A percentile compares a stretch with the other conserved stretches of the same genome.
Conservation (phyloP, 768 basidiomycete species). For the Tulasnella sp. region DNA sequence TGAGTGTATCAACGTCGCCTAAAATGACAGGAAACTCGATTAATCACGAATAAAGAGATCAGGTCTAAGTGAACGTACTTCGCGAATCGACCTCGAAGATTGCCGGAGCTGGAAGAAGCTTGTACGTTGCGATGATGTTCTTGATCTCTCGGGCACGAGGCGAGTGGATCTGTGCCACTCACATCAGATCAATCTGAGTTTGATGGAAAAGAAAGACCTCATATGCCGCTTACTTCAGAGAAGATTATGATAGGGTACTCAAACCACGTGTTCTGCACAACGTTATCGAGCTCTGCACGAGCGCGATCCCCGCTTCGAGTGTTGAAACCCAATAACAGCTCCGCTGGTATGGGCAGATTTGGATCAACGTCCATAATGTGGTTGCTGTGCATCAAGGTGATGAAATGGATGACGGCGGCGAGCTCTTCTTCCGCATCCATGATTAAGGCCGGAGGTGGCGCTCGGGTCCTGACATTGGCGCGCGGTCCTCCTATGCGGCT, state of each 20-base stretch:
- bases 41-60: neutral
- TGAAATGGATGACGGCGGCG: slow-evolving; percentile 61
- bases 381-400: slow-evolving; percentile 64
- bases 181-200: slow-evolving; percentile 2
- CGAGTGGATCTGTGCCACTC: slow-evolving; percentile 2
- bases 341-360: slow-evolving; percentile 54
- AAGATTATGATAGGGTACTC: slow-evolving; percentile 67
- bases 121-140: slow-evolving; percentile 40
- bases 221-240: slow-evolving; percentile 43
- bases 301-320: slow-evolving; percentile 39
- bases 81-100: slow-evolving; percentile 64
- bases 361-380: slow-evolving; percentile 63
- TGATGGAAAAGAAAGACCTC: slow-evolving; percentile 13
- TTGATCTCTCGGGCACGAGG: slow-evolving; percentile 34
- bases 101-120: slow-evolving; percentile 50
- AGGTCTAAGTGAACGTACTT: slow-evolving; percentile 23
- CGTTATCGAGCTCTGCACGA: slow-evolving; percentile 38
- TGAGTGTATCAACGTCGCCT: slow-evolving; percentile 55
- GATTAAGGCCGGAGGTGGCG: slow-evolving; percentile 31
- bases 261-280: slow-evolving; percentile 58
- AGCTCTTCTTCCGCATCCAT: slow-evolving; percentile 53
- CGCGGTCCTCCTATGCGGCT: neutral
- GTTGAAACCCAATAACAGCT: slow-evolving; percentile 75
- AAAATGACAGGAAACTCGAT: neutral
- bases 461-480: neutral